Conservation (phyloP, 129 eudicot genomes). For the Calendula officinalis region DNA sequence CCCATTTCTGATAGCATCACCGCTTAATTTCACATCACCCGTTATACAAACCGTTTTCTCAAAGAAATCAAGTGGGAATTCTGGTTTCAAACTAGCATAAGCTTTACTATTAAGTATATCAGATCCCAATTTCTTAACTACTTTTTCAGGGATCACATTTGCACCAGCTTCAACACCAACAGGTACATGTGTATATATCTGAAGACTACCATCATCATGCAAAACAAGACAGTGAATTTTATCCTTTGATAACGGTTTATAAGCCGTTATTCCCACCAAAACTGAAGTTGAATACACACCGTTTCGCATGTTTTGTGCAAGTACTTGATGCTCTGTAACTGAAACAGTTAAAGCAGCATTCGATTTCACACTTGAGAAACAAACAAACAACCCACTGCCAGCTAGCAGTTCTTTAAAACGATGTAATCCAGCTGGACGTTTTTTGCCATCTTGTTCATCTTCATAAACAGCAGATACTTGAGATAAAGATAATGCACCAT, state of each 20-base stretch:
- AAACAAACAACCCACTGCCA: slow-evolving; percentile 82
- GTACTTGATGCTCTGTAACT: slow-evolving; percentile 66
- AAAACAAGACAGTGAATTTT: slow-evolving; percentile 83
- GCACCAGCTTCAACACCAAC: slow-evolving; percentile 68
- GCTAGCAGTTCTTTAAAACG: slow-evolving; percentile 83
- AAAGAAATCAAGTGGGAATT: slow-evolving; percentile 92
- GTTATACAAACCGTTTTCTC: slow-evolving; percentile 93
- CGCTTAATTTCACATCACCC: slow-evolving; percentile 82
- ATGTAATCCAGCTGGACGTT: slow-evolving; percentile 78
- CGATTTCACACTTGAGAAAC: slow-evolving; percentile 87
- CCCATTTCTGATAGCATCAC: slow-evolving; percentile 88
- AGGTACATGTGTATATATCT: slow-evolving; percentile 85
- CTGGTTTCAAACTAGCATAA: slow-evolving; percentile 88
- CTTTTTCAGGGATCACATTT: slow-evolving; percentile 68
- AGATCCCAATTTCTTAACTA: slow-evolving; percentile 83
- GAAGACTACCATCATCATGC: slow-evolving; percentile 99
- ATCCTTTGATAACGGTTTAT: slow-evolving; percentile 92
- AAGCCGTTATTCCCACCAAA: slow-evolving; percentile 87
- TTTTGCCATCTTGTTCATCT: slow-evolving; percentile 76
- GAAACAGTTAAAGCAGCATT: slow-evolving; percentile 77
- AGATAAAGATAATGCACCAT: slow-evolving; percentile 57
- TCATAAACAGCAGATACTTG: slow-evolving; percentile 74
- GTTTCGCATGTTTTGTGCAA: slow-evolving; percentile 85
- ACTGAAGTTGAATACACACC: slow-evolving; percentile 82
- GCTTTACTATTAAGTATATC: slow-evolving; percentile 87